Evolutionary conservation across 2,329 filamentous ascomycete genomes (phyloP).

Genomic region (Colletotrichum sp.): DNA sequence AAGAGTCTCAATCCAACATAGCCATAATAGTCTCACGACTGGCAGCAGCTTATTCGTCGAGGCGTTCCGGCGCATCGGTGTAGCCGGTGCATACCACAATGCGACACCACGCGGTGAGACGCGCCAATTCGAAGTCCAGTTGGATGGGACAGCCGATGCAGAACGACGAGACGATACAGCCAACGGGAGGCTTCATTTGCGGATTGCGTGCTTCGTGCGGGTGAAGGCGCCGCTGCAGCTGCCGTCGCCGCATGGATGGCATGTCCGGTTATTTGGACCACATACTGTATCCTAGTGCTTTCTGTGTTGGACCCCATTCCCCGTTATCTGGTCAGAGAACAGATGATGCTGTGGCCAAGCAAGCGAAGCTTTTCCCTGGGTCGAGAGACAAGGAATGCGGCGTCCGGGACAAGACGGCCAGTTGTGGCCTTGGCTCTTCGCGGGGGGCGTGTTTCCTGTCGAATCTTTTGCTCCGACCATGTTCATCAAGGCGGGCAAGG

Average conservation of each 20-base stretch:
- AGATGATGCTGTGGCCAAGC: neutral
- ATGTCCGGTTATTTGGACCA: neutral
- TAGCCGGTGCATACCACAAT: neutral
- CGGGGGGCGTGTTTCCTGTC: neutral
- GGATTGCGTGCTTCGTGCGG: conserved; percentile 11
- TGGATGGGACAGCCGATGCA: neutral
- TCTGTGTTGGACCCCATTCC: neutral
- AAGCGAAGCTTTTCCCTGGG: conserved; percentile 13
- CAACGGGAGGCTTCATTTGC: neutral
- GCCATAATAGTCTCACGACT: neutral
- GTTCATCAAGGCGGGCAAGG: no score
- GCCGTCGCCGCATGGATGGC: neutral
- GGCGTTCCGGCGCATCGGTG: neutral
- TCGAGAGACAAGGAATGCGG: conserved; percentile 5
- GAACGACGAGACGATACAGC: neutral
- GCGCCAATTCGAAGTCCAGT: neutral
- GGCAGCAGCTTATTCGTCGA: neutral
- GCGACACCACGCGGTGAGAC: neutral
- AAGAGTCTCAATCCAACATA: neutral
- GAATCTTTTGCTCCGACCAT: neutral
- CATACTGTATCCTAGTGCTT: neutral
- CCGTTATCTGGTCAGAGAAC: neutral
- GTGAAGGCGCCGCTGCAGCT: conserved; percentile 8
- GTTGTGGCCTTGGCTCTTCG: neutral
- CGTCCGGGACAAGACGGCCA: neutral